These are phyloP conservation scores for Bauhinia variegata DNA, from an alignment of 306 rosid species.

Conservation along the genomic window DNA sequence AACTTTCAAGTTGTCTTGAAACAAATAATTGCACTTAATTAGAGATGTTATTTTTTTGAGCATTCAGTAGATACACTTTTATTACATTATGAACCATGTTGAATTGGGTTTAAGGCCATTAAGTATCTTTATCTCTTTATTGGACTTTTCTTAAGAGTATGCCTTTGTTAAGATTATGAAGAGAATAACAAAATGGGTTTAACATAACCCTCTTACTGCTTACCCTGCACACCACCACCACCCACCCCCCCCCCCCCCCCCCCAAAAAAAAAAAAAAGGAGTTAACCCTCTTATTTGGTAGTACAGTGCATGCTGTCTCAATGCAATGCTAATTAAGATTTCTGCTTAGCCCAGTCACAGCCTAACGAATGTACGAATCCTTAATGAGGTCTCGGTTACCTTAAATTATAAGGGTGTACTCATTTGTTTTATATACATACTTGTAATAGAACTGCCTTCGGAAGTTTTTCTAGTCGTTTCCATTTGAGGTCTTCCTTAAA, in stretches of 20 bases:
- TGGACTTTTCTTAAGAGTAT: conserved; percentile 8
- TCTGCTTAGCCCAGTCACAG: conserved; percentile 17
- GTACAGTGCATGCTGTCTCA: conserved; percentile 10
- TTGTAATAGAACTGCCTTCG: not conserved
- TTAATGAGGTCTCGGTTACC: conserved; percentile 13
- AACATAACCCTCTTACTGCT: no score
- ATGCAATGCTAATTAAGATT: conserved; percentile 21
- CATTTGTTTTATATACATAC: not conserved
- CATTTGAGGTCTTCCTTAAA: not conserved
- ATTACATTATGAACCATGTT: conserved; percentile 29
- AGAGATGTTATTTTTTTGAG: conserved; percentile 10
- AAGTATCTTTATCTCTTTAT: not conserved
- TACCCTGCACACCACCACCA: no score
- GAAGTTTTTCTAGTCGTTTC: conserved; percentile 25
- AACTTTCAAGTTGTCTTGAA: conserved; percentile 23
- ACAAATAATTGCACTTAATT: conserved; percentile 12
- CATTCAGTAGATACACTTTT: not conserved
- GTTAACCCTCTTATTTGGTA: conserved; percentile 23
- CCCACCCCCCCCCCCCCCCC: no score
- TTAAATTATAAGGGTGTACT: not conserved
- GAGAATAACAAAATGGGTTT: not conserved
- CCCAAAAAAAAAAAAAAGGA: no score
- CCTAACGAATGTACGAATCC: conserved; percentile 13
- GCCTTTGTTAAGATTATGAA: conserved; percentile 10
- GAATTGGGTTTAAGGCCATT: conserved; percentile 7